Base-by-base conservation (phyloP, 306 rosid species). In the Vigna reflexopilosa region DNA sequence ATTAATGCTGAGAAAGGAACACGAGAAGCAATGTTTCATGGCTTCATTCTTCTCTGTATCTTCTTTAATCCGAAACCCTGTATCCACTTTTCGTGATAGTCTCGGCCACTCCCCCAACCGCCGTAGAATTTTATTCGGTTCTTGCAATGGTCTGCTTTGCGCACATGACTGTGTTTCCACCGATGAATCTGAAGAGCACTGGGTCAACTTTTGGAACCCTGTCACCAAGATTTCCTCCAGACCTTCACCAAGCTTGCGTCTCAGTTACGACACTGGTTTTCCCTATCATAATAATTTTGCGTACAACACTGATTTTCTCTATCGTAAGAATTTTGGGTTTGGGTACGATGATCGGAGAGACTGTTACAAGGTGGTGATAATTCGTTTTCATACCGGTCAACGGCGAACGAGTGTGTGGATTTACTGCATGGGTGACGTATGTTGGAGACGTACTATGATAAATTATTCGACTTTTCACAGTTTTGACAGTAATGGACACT, bases 281-380 rank as follows among this genome's bases (percentile, higher is more conserved):
- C 0, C 0, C 0, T 10, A 2, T 10, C 11, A 0, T 26, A 26
- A 3, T 3, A 26, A 26, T 26, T 26, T 26, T 3, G 2, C 0
- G 28, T 26, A 26, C 28, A 26, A 26, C 28, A 26, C 2, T 26
- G 28, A 26, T 26, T 26, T 26, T 26, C 3, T 2, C 28, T 2
- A 26, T 26, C 3, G 2, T 22, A 12, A 4, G 16, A 4, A 17
- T 0, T 55, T 0, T 20, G 62, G 62, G 4, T 55, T 55, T 20
- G 62, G 62, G 0, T 55, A 19, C 12, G 24, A 56, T 22, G 34
- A 56, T 20, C 2, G 13, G 7, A 56, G 34, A 4, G 9, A 56
- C 63, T 22, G 34, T 22, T 56, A 22, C 34, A 56, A 22, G 34
- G 63, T 22, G 15, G 34, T 56, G 15, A 2, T 1, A 22, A 4